Percentiles rank a stretch among this genome's conserved stretches.
These are phyloP conservation scores for Leccinum disarticulatum DNA, from an alignment of 768 basidiomycete genomes.

Conservation along the genomic window DNA sequence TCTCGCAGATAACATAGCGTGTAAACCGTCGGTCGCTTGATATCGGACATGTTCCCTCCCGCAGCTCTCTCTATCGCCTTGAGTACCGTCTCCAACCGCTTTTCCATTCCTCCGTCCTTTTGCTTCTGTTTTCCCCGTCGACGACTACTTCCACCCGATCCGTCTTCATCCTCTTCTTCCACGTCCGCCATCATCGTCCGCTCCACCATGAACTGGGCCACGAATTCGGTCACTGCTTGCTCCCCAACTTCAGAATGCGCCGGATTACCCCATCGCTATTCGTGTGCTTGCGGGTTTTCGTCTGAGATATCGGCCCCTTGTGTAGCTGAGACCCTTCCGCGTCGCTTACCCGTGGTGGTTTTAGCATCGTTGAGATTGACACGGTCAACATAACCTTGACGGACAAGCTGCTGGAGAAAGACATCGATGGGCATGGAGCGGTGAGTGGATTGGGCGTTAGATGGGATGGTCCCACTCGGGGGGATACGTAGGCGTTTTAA, in stretches of 20 bases:
- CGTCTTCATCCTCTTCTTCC: slow-evolving; percentile 22
- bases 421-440: slow-evolving; percentile 54
- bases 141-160: background rate
- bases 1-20: background rate
- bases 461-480: slow-evolving; percentile 46
- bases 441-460: slow-evolving; percentile 50
- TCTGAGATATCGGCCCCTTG: too few relatives aligned
- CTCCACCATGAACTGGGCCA: slow-evolving; percentile 67
- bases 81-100: too few relatives aligned
- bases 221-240: slow-evolving; percentile 66
- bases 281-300: slow-evolving; percentile 39
- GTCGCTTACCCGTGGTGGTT: too few relatives aligned
- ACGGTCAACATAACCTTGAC: too few relatives aligned
- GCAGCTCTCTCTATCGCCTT: too few relatives aligned
- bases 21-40: too few relatives aligned
- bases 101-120: slow-evolving; percentile 12
- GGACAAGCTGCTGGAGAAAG: too few relatives aligned
- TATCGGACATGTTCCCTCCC: too few relatives aligned
- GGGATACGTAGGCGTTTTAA: slow-evolving; percentile 70
- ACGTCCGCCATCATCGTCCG: slow-evolving; percentile 12
- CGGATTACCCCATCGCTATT: slow-evolving; percentile 87
- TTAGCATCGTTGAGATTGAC: too few relatives aligned
- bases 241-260: slow-evolving; percentile 64
- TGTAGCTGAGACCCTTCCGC: too few relatives aligned
- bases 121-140: background rate